phyloP scores from a whole-genome alignment of 441 rosid genomes.

The Mallotus japonicus region DNA sequence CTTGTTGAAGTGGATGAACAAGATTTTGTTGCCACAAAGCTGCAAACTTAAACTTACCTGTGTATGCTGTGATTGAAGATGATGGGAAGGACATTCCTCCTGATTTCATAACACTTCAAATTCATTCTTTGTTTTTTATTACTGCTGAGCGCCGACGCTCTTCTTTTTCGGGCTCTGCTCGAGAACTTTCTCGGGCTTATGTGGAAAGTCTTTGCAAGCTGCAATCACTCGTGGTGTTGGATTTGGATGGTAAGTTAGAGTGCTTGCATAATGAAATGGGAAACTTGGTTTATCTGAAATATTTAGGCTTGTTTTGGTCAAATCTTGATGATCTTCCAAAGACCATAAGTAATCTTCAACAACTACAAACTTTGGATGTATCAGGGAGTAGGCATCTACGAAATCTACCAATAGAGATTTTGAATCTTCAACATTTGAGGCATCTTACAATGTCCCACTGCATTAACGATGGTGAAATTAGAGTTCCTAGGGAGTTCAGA shows the following conservation, averaged over 20 bases:
- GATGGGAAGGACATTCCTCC: slow-evolving; percentile 22
- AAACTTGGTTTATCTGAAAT: slow-evolving; percentile 13
- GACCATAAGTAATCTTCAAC: slow-evolving; percentile 20
- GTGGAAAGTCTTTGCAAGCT: slow-evolving; percentile 17
- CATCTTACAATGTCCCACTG: slow-evolving; percentile 16
- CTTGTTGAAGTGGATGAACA: slow-evolving; percentile 3
- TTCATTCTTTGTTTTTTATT: slow-evolving; percentile 17
- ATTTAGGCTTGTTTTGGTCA: slow-evolving; percentile 12
- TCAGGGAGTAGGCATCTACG: background rate
- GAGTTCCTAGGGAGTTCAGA: slow-evolving; percentile 19
- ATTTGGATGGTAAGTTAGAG: slow-evolving; percentile 17
- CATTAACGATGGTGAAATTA: background rate
- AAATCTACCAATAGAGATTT: slow-evolving; percentile 6
- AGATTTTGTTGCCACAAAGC: slow-evolving; percentile 10
- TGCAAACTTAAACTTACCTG: slow-evolving; percentile 1
- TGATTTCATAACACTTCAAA: background rate
- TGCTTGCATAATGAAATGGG: slow-evolving; percentile 20
- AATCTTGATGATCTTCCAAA: slow-evolving; percentile 12
- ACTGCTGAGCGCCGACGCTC: background rate
- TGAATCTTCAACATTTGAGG: slow-evolving; percentile 16
- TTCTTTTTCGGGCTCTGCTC: background rate
- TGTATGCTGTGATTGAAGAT: slow-evolving; percentile 11
- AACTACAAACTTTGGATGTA: slow-evolving; percentile 21
- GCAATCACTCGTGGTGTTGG: slow-evolving; percentile 16
- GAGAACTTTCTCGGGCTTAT: slow-evolving; percentile 14